Conservation (phyloP, 2,329 filamentous ascomycete genomes). For the Capronia epimyces region DNA sequence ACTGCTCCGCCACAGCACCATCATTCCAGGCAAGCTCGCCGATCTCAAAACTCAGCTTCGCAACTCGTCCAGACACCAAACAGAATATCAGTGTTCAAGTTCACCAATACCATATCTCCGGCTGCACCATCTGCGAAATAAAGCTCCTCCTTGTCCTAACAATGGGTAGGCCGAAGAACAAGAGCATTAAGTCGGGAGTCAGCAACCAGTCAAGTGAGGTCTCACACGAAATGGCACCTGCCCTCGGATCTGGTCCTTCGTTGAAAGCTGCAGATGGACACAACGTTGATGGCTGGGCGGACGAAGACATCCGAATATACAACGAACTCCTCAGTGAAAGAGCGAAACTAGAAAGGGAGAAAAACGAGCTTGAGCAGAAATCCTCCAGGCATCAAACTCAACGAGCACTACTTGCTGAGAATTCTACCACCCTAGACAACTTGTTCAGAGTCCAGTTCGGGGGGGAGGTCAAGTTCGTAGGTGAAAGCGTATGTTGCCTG, state of each 20-base stretch:
- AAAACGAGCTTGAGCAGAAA: conserved; percentile 25
- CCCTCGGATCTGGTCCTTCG: conserved; percentile 1
- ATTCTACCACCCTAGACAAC: conserved; percentile 18
- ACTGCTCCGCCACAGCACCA: not conserved
- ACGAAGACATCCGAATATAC: conserved; percentile 26
- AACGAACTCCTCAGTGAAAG: conserved; percentile 26
- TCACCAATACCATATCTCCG: not conserved
- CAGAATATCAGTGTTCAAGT: not conserved
- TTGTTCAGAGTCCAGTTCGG: conserved; percentile 23
- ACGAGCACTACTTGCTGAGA: conserved; percentile 24
- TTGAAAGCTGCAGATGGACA: conserved; percentile 24
- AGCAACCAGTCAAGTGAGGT: conserved; percentile 4
- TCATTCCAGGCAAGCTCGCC: not conserved
- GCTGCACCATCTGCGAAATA: not conserved
- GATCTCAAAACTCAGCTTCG: not conserved
- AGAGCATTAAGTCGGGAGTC: conserved; percentile 9
- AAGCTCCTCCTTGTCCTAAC: not conserved
- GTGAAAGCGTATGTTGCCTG: conserved; percentile 20
- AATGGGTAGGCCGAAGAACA: conserved; percentile 23
- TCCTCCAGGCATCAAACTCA: conserved; percentile 24
- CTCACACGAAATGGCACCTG: not conserved
- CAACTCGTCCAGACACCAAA: not conserved
- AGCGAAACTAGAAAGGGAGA: conserved; percentile 27
- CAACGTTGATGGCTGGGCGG: conserved; percentile 26
- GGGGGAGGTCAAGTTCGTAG: conserved; percentile 26